Conservation (phyloP, 306 rosid genomes). For the Astragalus glycyphyllos region DNA sequence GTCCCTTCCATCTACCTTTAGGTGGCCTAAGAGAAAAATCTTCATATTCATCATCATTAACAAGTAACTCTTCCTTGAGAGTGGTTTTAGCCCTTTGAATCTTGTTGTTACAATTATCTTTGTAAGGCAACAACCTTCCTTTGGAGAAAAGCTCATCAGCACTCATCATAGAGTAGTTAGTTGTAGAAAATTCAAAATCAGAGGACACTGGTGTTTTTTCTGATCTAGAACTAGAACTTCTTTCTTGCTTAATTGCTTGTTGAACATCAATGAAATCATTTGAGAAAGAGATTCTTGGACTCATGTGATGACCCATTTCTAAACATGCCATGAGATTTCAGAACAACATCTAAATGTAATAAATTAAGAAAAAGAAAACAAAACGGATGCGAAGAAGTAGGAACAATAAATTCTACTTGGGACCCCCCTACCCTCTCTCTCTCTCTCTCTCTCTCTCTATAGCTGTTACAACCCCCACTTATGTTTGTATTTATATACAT, state of each 20-base stretch:
- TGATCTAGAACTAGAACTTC: constrained; percentile 47
- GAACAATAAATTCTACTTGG: constrained; percentile 51
- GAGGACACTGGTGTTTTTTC: constrained; percentile 53
- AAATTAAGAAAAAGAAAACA: constrained; percentile 30
- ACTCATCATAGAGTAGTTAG: constrained; percentile 79
- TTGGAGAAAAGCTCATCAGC: constrained; percentile 94
- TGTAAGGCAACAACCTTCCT: constrained; percentile 81
- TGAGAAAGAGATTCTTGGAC: constrained; percentile 95
- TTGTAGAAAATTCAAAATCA: constrained; percentile 82
- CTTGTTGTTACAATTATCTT: constrained; percentile 51
- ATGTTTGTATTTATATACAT: constrained; percentile 51
- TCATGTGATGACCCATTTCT: constrained; percentile 65
- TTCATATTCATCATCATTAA: constrained; percentile 47
- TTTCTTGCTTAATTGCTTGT: constrained; percentile 61
- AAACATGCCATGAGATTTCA: constrained; percentile 84
- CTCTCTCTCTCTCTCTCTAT: neutral
- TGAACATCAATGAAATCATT: constrained; percentile 84
- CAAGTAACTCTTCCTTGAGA: constrained; percentile 82
- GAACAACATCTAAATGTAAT: constrained; percentile 35
- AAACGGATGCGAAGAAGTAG: constrained; percentile 37
- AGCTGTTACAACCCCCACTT: constrained; percentile 47
- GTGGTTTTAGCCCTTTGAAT: constrained; percentile 71
- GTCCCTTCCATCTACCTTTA: constrained; percentile 82
- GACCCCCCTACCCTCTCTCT: constrained; percentile 43
- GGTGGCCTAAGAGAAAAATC: constrained; percentile 63